phyloP scores from a whole-genome alignment of 805 yeast genomes.

The Schizosaccharomyces octosporus region DNA sequence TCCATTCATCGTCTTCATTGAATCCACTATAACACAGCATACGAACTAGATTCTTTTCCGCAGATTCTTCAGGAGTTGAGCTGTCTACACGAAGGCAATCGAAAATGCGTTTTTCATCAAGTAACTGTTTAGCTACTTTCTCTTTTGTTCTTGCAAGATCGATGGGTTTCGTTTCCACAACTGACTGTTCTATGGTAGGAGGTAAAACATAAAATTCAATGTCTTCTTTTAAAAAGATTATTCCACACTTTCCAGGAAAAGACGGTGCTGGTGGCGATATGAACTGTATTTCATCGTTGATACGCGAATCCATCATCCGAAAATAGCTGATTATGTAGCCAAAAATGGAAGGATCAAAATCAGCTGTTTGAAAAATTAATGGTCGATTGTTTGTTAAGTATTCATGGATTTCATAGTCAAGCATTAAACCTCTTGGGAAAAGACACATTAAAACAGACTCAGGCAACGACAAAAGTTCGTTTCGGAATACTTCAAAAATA shows the following conservation, averaged over 20 bases:
- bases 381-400: neutral
- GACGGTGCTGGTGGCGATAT: neutral
- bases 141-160: neutral
- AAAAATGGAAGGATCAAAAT: neutral
- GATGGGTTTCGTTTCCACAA: neutral
- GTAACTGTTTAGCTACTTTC: neutral
- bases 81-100: neutral
- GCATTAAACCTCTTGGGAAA: neutral
- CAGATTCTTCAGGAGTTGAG: slow-evolving; percentile 28
- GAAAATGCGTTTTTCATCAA: neutral
- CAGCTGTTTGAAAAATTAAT: neutral
- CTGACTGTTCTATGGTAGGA: too few species aligned
- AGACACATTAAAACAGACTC: neutral
- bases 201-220: neutral
- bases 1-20: slow-evolving; percentile 44
- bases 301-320: neutral
- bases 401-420: neutral
- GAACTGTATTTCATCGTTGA: neutral
- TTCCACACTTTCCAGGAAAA: neutral
- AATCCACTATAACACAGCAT: slow-evolving; percentile 83
- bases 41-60: slow-evolving; percentile 77
- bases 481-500: neutral
- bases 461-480: neutral
- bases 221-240: neutral
- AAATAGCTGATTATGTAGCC: neutral